Percentiles rank a stretch among this genome's conserved stretches.
Conservation (phyloP, 2,329 filamentous ascomycete genomes). For the Aspergillus sp. region DNA sequence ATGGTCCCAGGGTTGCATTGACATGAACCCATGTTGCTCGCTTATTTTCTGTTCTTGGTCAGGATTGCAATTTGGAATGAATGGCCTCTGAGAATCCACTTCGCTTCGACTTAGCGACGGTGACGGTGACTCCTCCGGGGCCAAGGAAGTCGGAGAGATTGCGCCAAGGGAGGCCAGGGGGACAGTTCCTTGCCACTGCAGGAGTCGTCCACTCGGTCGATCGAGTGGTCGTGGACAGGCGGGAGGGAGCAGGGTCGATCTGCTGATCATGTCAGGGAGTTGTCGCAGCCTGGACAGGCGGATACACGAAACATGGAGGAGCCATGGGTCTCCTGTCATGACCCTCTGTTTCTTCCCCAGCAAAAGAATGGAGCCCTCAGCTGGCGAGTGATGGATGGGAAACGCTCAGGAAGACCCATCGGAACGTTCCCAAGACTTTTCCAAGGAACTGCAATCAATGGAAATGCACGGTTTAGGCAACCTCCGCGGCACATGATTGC, state of each 20-base stretch:
- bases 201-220: not conserved
- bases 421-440: not conserved
- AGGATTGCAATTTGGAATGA: not conserved
- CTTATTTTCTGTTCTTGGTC: not conserved
- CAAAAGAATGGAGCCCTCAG: not conserved
- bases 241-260: slow-evolving; percentile 1
- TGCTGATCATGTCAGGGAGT: slow-evolving; percentile 17
- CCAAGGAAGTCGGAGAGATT: too few relatives aligned
- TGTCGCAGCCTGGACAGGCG: slow-evolving; percentile 8
- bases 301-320: not conserved
- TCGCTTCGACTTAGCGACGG: not conserved
- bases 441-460: not conserved
- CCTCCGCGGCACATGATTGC: too few relatives aligned
- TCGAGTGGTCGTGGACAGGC: not conserved
- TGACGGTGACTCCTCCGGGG: not conserved
- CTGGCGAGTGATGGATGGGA: not conserved
- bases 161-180: too few relatives aligned
- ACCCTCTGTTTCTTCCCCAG: not conserved
- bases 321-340: not conserved
- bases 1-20: slow-evolving; percentile 8
- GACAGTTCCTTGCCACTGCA: too few relatives aligned
- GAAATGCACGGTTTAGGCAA: not conserved
- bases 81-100: not conserved
- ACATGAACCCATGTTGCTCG: not conserved
- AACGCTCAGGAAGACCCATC: not conserved